These are phyloP conservation scores for Orbilia oligospora DNA, from an alignment of 2,329 filamentous ascomycete species.

Conservation along the genomic window DNA sequence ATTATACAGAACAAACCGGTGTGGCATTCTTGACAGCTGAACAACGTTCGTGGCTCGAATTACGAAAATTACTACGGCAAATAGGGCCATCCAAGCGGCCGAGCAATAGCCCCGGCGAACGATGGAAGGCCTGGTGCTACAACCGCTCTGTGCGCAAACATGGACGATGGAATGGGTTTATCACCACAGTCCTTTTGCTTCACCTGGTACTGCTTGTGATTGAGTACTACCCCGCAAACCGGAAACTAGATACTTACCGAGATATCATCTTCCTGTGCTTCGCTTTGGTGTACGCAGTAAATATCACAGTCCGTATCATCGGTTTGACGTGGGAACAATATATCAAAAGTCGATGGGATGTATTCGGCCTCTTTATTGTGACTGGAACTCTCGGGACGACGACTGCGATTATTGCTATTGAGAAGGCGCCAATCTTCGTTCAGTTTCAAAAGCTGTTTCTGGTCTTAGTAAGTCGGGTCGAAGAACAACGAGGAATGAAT, in stretches of 20 bases:
- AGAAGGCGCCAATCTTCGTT: conserved; percentile 75
- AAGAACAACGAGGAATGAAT: neutral
- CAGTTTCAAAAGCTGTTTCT: conserved; percentile 95
- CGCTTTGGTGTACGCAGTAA: conserved; percentile 84
- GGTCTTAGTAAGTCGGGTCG: conserved; percentile 72
- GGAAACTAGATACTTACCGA: conserved; percentile 78
- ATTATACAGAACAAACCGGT: conserved; percentile 98
- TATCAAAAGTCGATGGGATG: conserved; percentile 92
- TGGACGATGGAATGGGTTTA: conserved; percentile 87
- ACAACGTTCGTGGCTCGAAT: conserved; percentile 94
- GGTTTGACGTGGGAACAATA: conserved; percentile 94
- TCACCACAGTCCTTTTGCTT: conserved; percentile 83
- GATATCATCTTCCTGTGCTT: conserved; percentile 81
- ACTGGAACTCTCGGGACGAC: conserved; percentile 85
- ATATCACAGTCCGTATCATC: conserved; percentile 85
- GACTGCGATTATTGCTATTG: conserved; percentile 78
- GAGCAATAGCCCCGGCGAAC: conserved; percentile 80
- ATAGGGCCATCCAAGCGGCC: conserved; percentile 95
- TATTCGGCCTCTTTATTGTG: conserved; percentile 86
- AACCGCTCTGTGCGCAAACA: conserved; percentile 93
- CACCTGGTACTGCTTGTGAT: conserved; percentile 86
- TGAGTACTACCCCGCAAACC: conserved; percentile 84
- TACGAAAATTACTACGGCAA: conserved; percentile 90
- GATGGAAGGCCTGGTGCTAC: conserved; percentile 94
- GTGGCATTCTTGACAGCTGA: conserved; percentile 96